A percentile compares a stretch with the other conserved stretches of the same genome.
phyloP scores from a whole-genome alignment of 257 asterid genomes.

The Sherardia arvensis region DNA sequence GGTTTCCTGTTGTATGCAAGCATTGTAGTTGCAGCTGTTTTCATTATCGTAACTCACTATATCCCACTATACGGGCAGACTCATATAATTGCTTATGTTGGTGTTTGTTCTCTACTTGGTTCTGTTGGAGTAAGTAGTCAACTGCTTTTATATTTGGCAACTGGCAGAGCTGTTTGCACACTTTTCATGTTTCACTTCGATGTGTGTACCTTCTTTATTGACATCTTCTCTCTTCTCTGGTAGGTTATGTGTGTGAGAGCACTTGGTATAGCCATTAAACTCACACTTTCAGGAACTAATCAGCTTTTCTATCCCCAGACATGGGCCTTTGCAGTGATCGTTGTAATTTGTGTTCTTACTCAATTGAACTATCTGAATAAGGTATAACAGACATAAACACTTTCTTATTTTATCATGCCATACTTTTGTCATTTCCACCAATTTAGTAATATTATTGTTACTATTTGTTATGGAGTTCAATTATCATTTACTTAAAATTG shows the following conservation, averaged over 20 bases:
- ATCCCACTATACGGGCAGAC: slow-evolving; percentile 33
- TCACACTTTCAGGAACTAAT: slow-evolving; percentile 36
- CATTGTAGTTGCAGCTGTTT: slow-evolving; percentile 19
- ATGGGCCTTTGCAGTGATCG: slow-evolving; percentile 32
- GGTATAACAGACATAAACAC: slow-evolving; percentile 16
- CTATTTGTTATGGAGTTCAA: not conserved
- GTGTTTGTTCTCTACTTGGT: slow-evolving; percentile 38
- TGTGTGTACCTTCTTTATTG: not conserved
- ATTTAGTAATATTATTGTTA: not conserved
- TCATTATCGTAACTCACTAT: slow-evolving; percentile 22
- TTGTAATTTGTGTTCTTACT: slow-evolving; percentile 30
- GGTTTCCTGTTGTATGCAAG: slow-evolving; percentile 30
- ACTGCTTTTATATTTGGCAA: not conserved
- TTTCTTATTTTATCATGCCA: not conserved
- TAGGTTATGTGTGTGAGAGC: slow-evolving; percentile 52
- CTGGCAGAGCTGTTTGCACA: not conserved
- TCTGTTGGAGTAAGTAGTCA: slow-evolving; percentile 27
- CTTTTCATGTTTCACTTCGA: not conserved
- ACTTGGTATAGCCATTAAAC: slow-evolving; percentile 43
- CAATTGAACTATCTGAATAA: slow-evolving; percentile 42
- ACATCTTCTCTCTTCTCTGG: slow-evolving; percentile 1
- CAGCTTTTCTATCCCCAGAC: slow-evolving; percentile 43
- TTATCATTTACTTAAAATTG: not conserved
- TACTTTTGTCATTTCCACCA: not conserved
- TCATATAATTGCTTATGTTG: slow-evolving; percentile 30